Base-by-base conservation (phyloP, 306 rosid species). In the Hippophae tibetana region DNA sequence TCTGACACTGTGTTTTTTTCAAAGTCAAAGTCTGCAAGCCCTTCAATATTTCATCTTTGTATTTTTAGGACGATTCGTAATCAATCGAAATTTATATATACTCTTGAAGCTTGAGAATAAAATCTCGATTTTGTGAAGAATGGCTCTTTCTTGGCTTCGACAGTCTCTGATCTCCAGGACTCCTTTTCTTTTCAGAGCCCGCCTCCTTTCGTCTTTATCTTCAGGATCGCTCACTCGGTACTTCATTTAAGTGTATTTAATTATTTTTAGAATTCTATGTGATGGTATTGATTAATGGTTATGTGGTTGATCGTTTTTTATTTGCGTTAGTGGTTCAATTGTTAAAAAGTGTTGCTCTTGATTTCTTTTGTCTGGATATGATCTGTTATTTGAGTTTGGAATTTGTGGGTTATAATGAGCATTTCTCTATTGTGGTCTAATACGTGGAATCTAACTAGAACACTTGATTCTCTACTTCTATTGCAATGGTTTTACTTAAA, bases 91-190 rank as follows among this genome's bases (percentile, higher is more conserved):
- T 31, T 31, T 31, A 31, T 31, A 31, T 31, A 31, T 4, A 4
- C 38, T 31, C 5, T 31, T 31, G 38, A 31, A 31, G 38, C 38
- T 31, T 31, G 38, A 2, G 38, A 31, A 2, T 2, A 31, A 31
- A 31, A 2, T 31, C 5, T 31, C 38, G 38, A 9, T 48, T 66
- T 57, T 12, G 18, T 53, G 7, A 47, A 66, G 38, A 10, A 87
- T 88, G 99, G 90, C 85, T 57, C 93, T 92, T 67, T 79, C 89
- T 14, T 90, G 96, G 69, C 93, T 92, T 73, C 86, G 96, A 31
- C 78, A 78, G 54, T 85, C 90, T 40, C 76, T 85, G 72, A 62
- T 92, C 74, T 79, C 77, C 59, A 86, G 84, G 4, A 79, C 80
- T 70, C 61, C 84, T 5, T 76, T 53, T 60, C 63, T 81, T 26